Evolutionary conservation across 139 green algal species (phyloP).

Genomic region (Bryopsis sp.): DNA sequence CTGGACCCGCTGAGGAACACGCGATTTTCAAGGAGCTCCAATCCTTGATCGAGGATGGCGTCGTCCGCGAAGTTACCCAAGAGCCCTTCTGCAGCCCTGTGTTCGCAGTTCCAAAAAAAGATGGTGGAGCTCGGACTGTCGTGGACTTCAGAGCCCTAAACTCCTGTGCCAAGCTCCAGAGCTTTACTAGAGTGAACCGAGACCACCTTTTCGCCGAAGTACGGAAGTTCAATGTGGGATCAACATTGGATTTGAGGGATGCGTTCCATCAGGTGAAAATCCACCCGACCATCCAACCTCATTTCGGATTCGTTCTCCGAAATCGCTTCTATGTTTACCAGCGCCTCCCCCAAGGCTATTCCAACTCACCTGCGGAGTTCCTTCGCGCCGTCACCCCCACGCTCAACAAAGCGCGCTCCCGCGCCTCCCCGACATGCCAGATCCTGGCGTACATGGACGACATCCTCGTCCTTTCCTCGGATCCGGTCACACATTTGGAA

Average conservation of each 20-base stretch:
- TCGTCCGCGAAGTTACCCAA: neutral
- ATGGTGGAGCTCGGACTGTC: neutral
- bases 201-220: neutral
- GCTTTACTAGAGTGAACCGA: neutral
- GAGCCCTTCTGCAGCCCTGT: conserved; percentile 4
- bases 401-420: neutral
- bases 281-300: neutral
- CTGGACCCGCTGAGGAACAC: no score
- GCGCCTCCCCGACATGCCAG: neutral
- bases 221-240: conserved; percentile 3
- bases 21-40: neutral
- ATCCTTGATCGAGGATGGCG: conserved; percentile 2
- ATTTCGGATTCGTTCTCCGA: neutral
- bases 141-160: conserved; percentile 18
- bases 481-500: neutral
- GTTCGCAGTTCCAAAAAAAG: conserved; percentile 17
- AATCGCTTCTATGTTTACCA: conserved; percentile 13
- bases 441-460: conserved; percentile 14
- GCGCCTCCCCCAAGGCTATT: conserved; percentile 13
- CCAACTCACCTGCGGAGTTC: conserved; percentile 8
- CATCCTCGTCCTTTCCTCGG: neutral
- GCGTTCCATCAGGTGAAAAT: conserved; percentile 14
- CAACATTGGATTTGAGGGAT: conserved; percentile 8
- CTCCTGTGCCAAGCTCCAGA: conserved; percentile 1
- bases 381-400: conserved; percentile 3